phyloP scores from a whole-genome alignment of 305 asterid genomes.

The Solanum hybrid region DNA sequence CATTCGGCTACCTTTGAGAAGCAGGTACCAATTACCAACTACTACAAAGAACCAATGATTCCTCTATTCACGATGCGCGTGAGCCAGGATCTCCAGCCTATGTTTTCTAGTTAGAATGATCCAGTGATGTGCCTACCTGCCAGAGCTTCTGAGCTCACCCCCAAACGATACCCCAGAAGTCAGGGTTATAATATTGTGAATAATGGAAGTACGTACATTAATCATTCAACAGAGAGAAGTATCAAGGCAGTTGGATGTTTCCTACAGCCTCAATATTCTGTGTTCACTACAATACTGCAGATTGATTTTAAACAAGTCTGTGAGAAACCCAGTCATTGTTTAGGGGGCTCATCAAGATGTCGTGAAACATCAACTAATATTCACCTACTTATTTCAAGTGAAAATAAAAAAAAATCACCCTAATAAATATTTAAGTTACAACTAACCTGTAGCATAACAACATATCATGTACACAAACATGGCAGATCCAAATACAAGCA shows the following conservation, averaged over 20 bases:
- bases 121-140: neutral
- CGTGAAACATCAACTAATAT: neutral
- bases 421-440: neutral
- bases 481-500: neutral
- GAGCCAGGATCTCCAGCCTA: neutral
- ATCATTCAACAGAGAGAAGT: neutral
- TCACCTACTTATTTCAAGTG: neutral
- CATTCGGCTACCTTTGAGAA: neutral
- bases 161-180: neutral
- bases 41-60: neutral
- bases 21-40: neutral
- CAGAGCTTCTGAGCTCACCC: neutral
- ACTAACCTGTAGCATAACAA: neutral
- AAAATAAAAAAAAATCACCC: neutral
- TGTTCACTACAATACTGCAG: neutral
- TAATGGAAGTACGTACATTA: neutral
- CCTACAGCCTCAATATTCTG: neutral
- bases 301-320: neutral
- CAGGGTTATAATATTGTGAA: neutral
- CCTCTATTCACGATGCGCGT: neutral
- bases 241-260: neutral
- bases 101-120: neutral
- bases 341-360: neutral
- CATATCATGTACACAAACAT: neutral
- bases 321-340: neutral